Conservation (phyloP, 1,284 basidiomycete genomes). For the Rhodotorula sp. region DNA sequence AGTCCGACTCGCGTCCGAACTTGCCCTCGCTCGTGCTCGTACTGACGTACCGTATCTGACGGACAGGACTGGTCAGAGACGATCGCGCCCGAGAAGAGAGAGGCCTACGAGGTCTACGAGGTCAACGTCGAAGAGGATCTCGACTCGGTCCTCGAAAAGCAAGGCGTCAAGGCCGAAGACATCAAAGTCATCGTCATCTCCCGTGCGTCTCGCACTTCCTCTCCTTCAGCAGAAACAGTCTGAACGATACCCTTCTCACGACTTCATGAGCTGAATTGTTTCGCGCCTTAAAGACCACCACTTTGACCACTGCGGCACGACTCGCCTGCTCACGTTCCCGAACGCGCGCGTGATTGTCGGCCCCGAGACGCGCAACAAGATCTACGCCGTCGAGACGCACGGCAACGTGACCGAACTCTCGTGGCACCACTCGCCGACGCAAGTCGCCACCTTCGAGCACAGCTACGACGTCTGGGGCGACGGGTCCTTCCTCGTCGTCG, state of each 20-base stretch:
- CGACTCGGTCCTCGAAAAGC: constrained; percentile 5
- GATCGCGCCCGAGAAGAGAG: neutral
- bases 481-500: constrained; percentile 60
- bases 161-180: constrained; percentile 5
- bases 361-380: neutral
- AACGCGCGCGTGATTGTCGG: constrained; percentile 25
- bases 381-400: constrained; percentile 6
- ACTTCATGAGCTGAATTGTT: too few relatives aligned
- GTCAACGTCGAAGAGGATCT: constrained; percentile 10
- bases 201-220: too few relatives aligned
- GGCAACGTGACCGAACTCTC: neutral
- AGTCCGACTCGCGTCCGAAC: neutral
- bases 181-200: constrained; percentile 26
- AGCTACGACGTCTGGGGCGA: constrained; percentile 61
- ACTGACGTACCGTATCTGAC: neutral
- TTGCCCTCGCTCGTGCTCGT: neutral
- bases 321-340: constrained; percentile 11
- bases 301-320: constrained; percentile 32
- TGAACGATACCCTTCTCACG: too few relatives aligned
- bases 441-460: constrained; percentile 58
- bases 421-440: constrained; percentile 5
- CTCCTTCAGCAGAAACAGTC: too few relatives aligned
- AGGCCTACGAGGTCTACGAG: constrained; percentile 4
- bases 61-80: constrained; percentile 6
- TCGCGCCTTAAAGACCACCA: constrained; percentile 10